Percentiles rank a stretch among this genome's conserved stretches.
phyloP scores from a whole-genome alignment of 1,284 basidiomycete genomes.

The Chalciporus sp. region DNA sequence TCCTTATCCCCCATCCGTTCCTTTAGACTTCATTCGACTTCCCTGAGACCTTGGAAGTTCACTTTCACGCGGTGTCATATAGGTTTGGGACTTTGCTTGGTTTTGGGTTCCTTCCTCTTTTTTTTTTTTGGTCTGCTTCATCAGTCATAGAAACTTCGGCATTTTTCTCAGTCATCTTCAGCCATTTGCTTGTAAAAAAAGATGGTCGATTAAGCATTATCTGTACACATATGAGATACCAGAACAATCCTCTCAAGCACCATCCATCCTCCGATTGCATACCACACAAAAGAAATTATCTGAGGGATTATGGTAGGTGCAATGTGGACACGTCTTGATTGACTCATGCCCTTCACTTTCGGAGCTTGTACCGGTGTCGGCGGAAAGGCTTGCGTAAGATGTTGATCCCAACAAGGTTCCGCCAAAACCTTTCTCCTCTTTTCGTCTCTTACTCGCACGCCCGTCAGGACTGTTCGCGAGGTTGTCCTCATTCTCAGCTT shows the following conservation, averaged over 20 bases:
- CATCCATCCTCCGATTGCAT: slow-evolving; percentile 34
- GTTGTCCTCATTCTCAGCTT: slow-evolving; percentile 58
- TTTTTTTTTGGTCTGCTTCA: slow-evolving; percentile 22
- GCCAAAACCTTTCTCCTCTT: slow-evolving; percentile 71
- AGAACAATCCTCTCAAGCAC: slow-evolving; percentile 19
- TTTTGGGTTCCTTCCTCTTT: slow-evolving; percentile 22
- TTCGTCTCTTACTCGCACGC: slow-evolving; percentile 44
- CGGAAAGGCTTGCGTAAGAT: slow-evolving; percentile 31
- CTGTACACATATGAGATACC: slow-evolving; percentile 36
- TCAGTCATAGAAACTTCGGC: slow-evolving; percentile 34
- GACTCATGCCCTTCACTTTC: slow-evolving; percentile 36
- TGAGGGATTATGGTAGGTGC: slow-evolving; percentile 46
- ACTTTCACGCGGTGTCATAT: slow-evolving; percentile 26
- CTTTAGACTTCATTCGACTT: slow-evolving; percentile 33
- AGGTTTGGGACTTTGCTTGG: slow-evolving; percentile 22
- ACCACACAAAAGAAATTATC: slow-evolving; percentile 42
- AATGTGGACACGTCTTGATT: slow-evolving; percentile 43
- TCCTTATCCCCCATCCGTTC: slow-evolving; percentile 22
- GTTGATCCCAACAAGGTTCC: slow-evolving; percentile 58
- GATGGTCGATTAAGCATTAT: slow-evolving; percentile 36
- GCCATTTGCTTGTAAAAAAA: slow-evolving; percentile 22
- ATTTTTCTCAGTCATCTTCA: slow-evolving; percentile 21
- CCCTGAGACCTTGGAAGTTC: slow-evolving; percentile 17
- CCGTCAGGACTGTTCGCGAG: slow-evolving; percentile 54
- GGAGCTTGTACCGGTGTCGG: slow-evolving; percentile 37